Evolutionary conservation across 2,329 filamentous ascomycete genomes (phyloP).

Genomic region (Exophiala alcalophila): DNA sequence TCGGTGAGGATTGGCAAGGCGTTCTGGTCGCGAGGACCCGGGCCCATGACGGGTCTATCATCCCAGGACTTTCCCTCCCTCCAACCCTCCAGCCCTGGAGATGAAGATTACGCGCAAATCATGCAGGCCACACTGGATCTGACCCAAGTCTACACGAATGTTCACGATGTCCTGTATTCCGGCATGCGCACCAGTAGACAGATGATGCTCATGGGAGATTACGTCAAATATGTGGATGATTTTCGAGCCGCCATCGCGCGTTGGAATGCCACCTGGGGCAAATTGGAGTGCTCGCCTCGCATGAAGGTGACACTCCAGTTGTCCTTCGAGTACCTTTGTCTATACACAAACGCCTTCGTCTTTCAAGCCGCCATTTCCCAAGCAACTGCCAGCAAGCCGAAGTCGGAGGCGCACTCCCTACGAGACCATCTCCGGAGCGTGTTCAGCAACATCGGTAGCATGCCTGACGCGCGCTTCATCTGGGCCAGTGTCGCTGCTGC

Average conservation of each 20-base stretch:
- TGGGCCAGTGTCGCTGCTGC: slow-evolving; percentile 65
- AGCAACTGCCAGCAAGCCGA: slow-evolving; percentile 41
- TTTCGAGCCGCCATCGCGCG: slow-evolving; percentile 66
- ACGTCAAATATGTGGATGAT: slow-evolving; percentile 73
- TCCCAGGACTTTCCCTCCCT: slow-evolving; percentile 67
- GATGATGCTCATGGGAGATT: slow-evolving; percentile 67
- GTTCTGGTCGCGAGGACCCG: slow-evolving; percentile 71
- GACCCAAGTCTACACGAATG: slow-evolving; percentile 69
- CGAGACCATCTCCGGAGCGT: slow-evolving; percentile 43
- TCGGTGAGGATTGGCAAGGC: slow-evolving; percentile 69
- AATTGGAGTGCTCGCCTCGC: slow-evolving; percentile 61
- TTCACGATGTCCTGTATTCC: slow-evolving; percentile 70
- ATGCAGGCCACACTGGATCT: slow-evolving; percentile 70
- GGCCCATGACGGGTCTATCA: slow-evolving; percentile 61
- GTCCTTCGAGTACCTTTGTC: slow-evolving; percentile 68
- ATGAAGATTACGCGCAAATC: slow-evolving; percentile 65
- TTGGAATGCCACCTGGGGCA: slow-evolving; percentile 70
- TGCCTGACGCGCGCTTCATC: slow-evolving; percentile 64
- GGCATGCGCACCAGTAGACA: slow-evolving; percentile 68
- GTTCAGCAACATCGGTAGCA: slow-evolving; percentile 56
- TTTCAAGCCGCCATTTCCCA: slow-evolving; percentile 67
- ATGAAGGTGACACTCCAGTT: slow-evolving; percentile 66
- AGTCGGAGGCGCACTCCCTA: slow-evolving; percentile 34
- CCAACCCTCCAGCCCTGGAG: slow-evolving; percentile 55
- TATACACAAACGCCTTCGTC: slow-evolving; percentile 73